Evolutionary conservation across 2,329 filamentous ascomycete genomes (phyloP).

Genomic region (Alternaria incomplexa): DNA sequence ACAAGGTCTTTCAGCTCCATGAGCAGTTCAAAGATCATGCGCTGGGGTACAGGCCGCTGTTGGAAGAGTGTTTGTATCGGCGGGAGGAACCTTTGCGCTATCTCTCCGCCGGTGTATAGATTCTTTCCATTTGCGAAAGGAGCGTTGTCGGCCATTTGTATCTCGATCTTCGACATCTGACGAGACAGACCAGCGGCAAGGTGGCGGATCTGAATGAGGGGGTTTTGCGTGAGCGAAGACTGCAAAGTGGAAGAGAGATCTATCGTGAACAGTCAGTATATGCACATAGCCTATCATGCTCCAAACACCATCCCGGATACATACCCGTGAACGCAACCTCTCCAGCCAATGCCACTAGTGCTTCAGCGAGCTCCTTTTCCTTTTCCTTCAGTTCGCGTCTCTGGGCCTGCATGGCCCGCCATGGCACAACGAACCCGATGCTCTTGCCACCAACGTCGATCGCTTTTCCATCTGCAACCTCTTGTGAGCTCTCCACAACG

Average conservation of each 20-base stretch:
- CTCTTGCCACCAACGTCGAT: slow-evolving; percentile 33
- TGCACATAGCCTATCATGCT: background rate
- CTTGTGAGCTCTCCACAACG: slow-evolving; percentile 22
- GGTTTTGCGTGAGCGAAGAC: slow-evolving; percentile 40
- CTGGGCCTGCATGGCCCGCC: slow-evolving; percentile 45
- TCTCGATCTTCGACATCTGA: slow-evolving; percentile 43
- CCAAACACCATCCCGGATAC: background rate
- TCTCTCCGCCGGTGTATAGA: slow-evolving; percentile 41
- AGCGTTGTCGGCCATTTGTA: slow-evolving; percentile 45
- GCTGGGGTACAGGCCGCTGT: slow-evolving; percentile 37
- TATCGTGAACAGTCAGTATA: slow-evolving; percentile 14
- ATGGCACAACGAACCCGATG: slow-evolving; percentile 46
- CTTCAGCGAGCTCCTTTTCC: slow-evolving; percentile 44
- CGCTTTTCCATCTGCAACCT: slow-evolving; percentile 26
- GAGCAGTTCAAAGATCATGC: slow-evolving; percentile 45
- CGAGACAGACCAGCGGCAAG: slow-evolving; percentile 42
- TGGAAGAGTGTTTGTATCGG: slow-evolving; percentile 41
- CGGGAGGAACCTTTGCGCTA: slow-evolving; percentile 41
- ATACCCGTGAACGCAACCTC: slow-evolving; percentile 44
- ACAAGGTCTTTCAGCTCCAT: slow-evolving; percentile 45
- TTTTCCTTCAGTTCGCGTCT: slow-evolving; percentile 39
- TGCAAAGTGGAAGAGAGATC: slow-evolving; percentile 39
- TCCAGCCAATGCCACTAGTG: slow-evolving; percentile 40
- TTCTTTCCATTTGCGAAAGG: slow-evolving; percentile 42
- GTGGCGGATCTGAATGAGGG: slow-evolving; percentile 44